Evolutionary conservation across 768 basidiomycete genomes (phyloP), one percentile per base, ranked within the genome.

Genomic region (Pleurotus citrinopileatus): DNA sequence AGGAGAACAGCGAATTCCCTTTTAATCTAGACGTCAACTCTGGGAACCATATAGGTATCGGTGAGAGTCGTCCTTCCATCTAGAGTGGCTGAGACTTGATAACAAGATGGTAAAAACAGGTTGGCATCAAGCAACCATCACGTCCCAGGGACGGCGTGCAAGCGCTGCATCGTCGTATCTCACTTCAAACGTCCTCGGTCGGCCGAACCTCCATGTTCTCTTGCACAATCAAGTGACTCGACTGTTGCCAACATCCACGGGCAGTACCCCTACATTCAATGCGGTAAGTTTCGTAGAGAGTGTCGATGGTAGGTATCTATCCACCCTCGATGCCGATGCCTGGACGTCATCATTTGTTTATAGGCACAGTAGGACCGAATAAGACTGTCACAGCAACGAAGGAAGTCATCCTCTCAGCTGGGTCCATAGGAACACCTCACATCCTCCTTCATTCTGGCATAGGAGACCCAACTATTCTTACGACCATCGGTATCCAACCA

Each of bases 21-120:
- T 77, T 65, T 60, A 72, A 72, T 40, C 8, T 60, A 6, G 71
- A 74, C 55, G 58, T 68, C 51, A 71, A 76, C 26, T 65, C 65
- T 1, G 73, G 76, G 4, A 61, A 61, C 13, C 56, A 58, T 0
- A 57, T 73, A 2, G 74, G 74, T 15, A 32, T 72, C 13, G 67
- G 72, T 73, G 43, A 54, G 60, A 52, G 20, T 53, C 40, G 4
- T 12, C 4, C 13, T 22, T 15, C 26, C 4, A n/a, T 27, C 32
- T 46, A 4, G 7, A 19, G 13, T 3, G 25, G 34, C 19, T 26
- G 34, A 20, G 43, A 17, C n/a, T 20, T 38, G 12, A 47, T n/a
- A n/a, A n/a, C n/a, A n/a, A n/a, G n/a, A n/a, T n/a, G n/a, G n/a
- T n/a, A n/a, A n/a, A n/a, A n/a, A 13, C 34, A 66, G 67, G 63